Evolutionary conservation across 352 stramenopile genomes (phyloP).

Genomic region (Phytophthora vignae): DNA sequence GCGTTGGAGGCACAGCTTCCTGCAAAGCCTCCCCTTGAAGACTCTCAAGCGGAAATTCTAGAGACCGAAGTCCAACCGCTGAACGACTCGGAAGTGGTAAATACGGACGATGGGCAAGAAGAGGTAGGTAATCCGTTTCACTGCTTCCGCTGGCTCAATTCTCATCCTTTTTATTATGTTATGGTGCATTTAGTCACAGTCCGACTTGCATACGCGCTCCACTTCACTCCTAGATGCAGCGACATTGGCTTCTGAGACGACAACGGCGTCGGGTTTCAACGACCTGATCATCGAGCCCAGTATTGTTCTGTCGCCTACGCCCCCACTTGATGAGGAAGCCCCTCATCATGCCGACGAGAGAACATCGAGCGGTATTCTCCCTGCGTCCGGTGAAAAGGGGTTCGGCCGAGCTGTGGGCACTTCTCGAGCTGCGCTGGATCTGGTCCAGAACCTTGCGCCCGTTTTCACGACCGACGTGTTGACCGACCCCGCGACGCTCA

Average conservation of each 20-base stretch:
- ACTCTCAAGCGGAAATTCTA: background rate
- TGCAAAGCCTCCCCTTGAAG: background rate
- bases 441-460: constrained; percentile 77
- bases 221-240: constrained; percentile 33
- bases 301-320: constrained; percentile 4
- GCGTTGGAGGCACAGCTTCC: background rate
- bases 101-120: background rate
- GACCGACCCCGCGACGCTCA: constrained; percentile 73
- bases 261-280: constrained; percentile 4
- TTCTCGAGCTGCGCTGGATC: constrained; percentile 51
- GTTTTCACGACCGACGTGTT: constrained; percentile 87
- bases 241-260: constrained; percentile 24
- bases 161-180: background rate
- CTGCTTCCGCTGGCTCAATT: no score
- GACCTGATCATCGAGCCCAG: constrained; percentile 12
- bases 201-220: background rate
- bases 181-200: background rate
- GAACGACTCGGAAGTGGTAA: constrained; percentile 14
- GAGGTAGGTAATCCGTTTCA: background rate
- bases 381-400: constrained; percentile 20
- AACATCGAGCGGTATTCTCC: constrained; percentile 3
- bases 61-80: background rate
- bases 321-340: background rate
- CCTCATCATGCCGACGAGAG: background rate
- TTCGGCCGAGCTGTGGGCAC: constrained; percentile 31